Base-by-base conservation (phyloP, 805 yeast species). In the Sugiyamaella valdiviana region DNA sequence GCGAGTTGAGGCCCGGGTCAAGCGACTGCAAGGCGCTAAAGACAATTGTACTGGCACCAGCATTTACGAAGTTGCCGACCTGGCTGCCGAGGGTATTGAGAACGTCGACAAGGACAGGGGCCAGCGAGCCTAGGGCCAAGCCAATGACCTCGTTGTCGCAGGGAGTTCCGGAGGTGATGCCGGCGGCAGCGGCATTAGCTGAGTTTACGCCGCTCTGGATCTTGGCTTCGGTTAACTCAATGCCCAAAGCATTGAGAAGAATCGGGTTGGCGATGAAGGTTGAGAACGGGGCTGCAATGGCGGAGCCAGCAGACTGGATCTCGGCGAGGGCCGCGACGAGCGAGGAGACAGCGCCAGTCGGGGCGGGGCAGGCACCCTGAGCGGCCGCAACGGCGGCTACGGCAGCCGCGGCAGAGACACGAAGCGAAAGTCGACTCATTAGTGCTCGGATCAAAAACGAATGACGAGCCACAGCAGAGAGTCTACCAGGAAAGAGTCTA, bases 1-100 rank as follows among this genome's bases (percentile, higher is more conserved):
- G 50, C 43, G 32, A 50, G 29, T 23, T 52, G 36, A 63, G 46
- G 32, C 55, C 55, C 32, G 39, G 43, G 29, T 45, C 49, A 26
- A 61, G 49, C 21, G 48, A 26, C 46, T 44, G 39, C 44, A 63
- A 9, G 17, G 14, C 44, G n/a, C n/a, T 15, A 9, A 15, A n/a
- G 19, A 23, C 44, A 41, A 41, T 14, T 9, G 14, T 9, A 14
- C 14, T 26, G 14, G 35, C 12, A 26, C 12, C 35, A 26, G 14
- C 14, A 9, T 9, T 14, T 9, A 9, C 14, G 35, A 26, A 9
- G 14, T 9, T 14, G 14, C 12, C 35, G 35, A 14, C 14, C 35
- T 26, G 9, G 12, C 14, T 14, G 14, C 35, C 14, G 35, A 14
- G 12, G 14, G 14, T 9, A 26, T 9, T 9, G 12, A 26, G 12